A percentile compares a stretch with the other conserved stretches of the same genome.
phyloP scores from a whole-genome alignment of 768 basidiomycete genomes.

The Sporobolomyces roseus region DNA sequence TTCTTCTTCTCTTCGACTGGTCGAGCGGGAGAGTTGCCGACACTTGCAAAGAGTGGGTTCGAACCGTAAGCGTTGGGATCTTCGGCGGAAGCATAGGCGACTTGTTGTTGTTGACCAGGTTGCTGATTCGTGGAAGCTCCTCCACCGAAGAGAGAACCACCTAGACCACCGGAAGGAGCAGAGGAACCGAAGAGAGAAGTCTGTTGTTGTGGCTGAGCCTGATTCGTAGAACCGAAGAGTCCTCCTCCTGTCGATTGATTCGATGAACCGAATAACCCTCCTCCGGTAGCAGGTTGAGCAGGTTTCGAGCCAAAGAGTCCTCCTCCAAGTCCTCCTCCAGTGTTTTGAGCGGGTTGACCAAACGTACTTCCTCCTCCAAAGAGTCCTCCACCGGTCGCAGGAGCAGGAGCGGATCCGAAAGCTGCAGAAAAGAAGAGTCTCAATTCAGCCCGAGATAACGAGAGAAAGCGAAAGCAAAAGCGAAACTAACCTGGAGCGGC shows the following conservation, averaged over 20 bases:
- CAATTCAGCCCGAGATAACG: neutral
- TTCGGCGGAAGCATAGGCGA: constrained; percentile 72
- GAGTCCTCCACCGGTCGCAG: constrained; percentile 39
- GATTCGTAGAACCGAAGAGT: constrained; percentile 25
- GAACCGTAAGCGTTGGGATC: constrained; percentile 60
- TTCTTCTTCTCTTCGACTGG: constrained; percentile 42
- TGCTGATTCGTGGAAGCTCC: constrained; percentile 45
- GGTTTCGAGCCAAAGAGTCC: constrained; percentile 35
- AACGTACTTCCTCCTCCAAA: constrained; percentile 43
- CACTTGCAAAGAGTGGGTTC: constrained; percentile 49
- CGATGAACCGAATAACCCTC: constrained; percentile 19
- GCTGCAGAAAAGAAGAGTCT: neutral
- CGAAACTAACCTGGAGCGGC: constrained; percentile 1
- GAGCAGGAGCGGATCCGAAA: constrained; percentile 21
- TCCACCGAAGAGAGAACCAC: constrained; percentile 48
- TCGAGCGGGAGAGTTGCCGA: constrained; percentile 20
- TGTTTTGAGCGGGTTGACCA: constrained; percentile 23
- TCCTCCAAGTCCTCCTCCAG: neutral
- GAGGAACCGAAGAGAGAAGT: constrained; percentile 43
- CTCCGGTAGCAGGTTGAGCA: constrained; percentile 13
- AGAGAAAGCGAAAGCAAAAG: neutral
- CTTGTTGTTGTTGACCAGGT: constrained; percentile 55
- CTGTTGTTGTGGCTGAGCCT: constrained; percentile 35
- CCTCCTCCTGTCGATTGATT: constrained; percentile 12
- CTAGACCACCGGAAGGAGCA: constrained; percentile 48